Conservation (phyloP, 2,329 filamentous ascomycete genomes). For the Aspergillus jensenii region DNA sequence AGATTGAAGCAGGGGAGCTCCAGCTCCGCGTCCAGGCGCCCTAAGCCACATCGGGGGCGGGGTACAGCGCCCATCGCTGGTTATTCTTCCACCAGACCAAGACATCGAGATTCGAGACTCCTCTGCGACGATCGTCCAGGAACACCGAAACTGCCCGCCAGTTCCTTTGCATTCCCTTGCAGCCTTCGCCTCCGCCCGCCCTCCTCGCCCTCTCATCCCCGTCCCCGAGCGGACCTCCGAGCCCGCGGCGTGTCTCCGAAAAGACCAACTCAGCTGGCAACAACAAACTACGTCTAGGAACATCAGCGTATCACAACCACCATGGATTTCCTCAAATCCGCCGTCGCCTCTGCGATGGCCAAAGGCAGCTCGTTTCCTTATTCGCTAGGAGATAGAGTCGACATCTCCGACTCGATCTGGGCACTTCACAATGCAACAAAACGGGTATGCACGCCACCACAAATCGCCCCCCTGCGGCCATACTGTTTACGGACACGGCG, state of each 20-base stretch:
- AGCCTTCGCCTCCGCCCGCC: not conserved
- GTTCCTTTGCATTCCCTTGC: not conserved
- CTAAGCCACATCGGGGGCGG: constrained; percentile 27
- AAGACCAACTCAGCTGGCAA: constrained; percentile 13
- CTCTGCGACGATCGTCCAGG: not conserved
- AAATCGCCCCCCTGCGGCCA: not conserved
- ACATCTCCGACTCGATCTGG: constrained; percentile 93
- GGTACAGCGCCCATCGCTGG: constrained; percentile 6
- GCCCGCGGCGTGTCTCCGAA: not conserved
- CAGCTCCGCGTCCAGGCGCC: not conserved
- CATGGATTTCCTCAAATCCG: constrained; percentile 99
- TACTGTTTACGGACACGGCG: not conserved
- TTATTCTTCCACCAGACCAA: not conserved
- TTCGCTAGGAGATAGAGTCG: constrained; percentile 86
- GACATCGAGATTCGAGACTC: not conserved
- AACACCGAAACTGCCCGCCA: not conserved
- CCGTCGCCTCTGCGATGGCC: constrained; percentile 92
- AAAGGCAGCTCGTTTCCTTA: constrained; percentile 93
- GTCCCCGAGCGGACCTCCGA: not conserved
- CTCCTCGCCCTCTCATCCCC: not conserved
- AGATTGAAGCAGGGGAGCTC: not conserved
- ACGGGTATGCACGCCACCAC: constrained; percentile 58
- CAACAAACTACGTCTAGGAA: constrained; percentile 1
- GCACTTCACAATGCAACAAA: constrained; percentile 92
- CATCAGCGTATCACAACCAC: constrained; percentile 9